phyloP scores from a whole-genome alignment of 2,329 filamentous ascomycete genomes.

The Exophiala viscosa region DNA sequence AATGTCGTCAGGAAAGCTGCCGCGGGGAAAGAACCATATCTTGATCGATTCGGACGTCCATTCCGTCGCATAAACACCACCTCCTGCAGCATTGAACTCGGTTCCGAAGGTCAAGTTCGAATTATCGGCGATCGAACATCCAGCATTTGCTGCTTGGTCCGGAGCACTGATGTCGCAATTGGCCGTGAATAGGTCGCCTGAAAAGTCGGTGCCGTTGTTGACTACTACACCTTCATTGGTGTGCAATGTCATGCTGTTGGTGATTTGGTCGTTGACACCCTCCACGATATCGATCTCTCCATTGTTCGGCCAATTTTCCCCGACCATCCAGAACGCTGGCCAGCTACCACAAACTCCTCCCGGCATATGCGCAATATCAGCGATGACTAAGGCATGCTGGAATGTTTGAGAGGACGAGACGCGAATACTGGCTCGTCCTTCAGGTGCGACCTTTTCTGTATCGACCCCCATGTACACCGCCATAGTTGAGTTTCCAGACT shows the following conservation, averaged over 20 bases:
- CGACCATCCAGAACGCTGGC: slow-evolving; percentile 48
- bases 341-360: slow-evolving; percentile 48
- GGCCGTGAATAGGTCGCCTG: slow-evolving; percentile 47
- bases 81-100: slow-evolving; percentile 50
- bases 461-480: slow-evolving; percentile 46
- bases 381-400: slow-evolving; percentile 45
- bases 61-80: slow-evolving; percentile 69
- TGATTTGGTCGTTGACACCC: slow-evolving; percentile 46
- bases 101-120: slow-evolving; percentile 44
- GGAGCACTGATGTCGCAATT: slow-evolving; percentile 49
- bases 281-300: slow-evolving; percentile 55
- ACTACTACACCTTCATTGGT: slow-evolving; percentile 39
- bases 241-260: slow-evolving; percentile 49
- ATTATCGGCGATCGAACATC: slow-evolving; percentile 38
- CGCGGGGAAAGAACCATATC: slow-evolving; percentile 60
- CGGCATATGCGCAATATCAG: slow-evolving; percentile 49
- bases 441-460: slow-evolving; percentile 31
- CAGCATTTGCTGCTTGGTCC: slow-evolving; percentile 37
- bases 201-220: slow-evolving; percentile 37
- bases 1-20: slow-evolving; percentile 46
- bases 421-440: slow-evolving; percentile 44
- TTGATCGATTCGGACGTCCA: slow-evolving; percentile 72
- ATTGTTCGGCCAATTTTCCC: slow-evolving; percentile 38
- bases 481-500: slow-evolving; percentile 32
- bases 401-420: slow-evolving; percentile 44